Evolutionary conservation across 1,139 yeast genomes (phyloP).

Genomic region (Saccharomycopsis hybrid): DNA sequence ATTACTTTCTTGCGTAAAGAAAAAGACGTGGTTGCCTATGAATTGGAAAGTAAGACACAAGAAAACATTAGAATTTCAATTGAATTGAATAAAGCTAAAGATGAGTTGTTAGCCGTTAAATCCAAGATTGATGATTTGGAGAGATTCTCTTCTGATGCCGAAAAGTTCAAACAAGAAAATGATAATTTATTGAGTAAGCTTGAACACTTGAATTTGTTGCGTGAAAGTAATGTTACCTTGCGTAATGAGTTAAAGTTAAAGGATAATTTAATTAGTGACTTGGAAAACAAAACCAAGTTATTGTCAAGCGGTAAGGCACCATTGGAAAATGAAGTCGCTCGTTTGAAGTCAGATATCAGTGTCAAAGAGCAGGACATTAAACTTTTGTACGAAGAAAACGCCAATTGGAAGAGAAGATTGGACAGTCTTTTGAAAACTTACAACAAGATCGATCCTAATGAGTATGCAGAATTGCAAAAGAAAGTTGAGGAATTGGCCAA

Average conservation of each 20-base stretch:
- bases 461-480: conserved; percentile 25
- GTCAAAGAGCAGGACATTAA: conserved; percentile 37
- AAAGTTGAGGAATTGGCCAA: conserved; percentile 3
- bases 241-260: conserved; percentile 43
- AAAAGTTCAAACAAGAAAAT: conserved; percentile 40
- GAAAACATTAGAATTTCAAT: conserved; percentile 40
- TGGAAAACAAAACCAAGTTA: conserved; percentile 29
- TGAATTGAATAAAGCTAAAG: conserved; percentile 29
- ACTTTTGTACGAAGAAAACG: conserved; percentile 37
- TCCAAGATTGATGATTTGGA: conserved; percentile 27
- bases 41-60: conserved; percentile 36
- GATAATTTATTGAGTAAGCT: conserved; percentile 35
- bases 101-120: conserved; percentile 25
- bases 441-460: conserved; percentile 43
- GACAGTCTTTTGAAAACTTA: conserved; percentile 42
- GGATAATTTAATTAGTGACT: conserved; percentile 27
- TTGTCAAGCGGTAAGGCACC: conserved; percentile 33
- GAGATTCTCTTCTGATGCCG: conserved; percentile 37
- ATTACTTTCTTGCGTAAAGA: conserved; percentile 62
- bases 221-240: conserved; percentile 68
- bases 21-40: conserved; percentile 65
- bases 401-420: conserved; percentile 47
- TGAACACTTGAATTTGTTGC: conserved; percentile 60
- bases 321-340: conserved; percentile 30
- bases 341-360: conserved; percentile 33